Percentiles rank a stretch among this genome's conserved stretches.
Evolutionary conservation across 345 rosid genomes (phyloP).

Genomic region (Combretum micranthum): DNA sequence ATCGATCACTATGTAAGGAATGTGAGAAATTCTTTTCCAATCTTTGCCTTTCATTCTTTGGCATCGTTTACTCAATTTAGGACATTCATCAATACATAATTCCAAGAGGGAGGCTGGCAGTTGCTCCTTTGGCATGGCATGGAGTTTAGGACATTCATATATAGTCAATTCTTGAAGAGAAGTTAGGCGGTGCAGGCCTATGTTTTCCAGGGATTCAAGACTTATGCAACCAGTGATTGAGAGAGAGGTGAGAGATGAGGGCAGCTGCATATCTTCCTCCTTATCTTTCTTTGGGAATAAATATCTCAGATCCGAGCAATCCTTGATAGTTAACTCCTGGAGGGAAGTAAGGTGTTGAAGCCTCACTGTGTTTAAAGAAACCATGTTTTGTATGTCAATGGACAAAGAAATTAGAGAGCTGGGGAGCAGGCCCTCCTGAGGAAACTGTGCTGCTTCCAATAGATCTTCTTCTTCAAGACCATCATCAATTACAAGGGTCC

Average conservation of each 20-base stretch:
- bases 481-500: background rate
- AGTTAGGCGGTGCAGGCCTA: conserved; percentile 7
- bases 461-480: too few relatives aligned
- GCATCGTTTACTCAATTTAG: background rate
- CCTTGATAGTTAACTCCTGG: too few relatives aligned
- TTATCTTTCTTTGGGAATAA: background rate
- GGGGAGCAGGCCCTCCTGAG: too few relatives aligned
- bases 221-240: background rate
- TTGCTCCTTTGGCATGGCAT: conserved; percentile 3
- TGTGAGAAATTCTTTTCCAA: conserved; percentile 6
- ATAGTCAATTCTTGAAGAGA: background rate
- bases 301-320: too few relatives aligned
- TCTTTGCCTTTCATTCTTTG: conserved; percentile 4
- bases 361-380: too few relatives aligned
- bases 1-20: conserved; percentile 4
- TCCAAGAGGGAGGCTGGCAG: conserved; percentile 8
- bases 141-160: background rate
- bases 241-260: conserved; percentile 8
- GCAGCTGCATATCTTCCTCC: conserved; percentile 1
- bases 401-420: too few relatives aligned
- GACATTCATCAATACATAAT: conserved; percentile 2
- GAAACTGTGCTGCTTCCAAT: too few relatives aligned
- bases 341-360: too few relatives aligned
- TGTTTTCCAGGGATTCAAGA: conserved; percentile 2
- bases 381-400: too few relatives aligned